phyloP scores from a whole-genome alignment of 768 basidiomycete species.

The Dacryopinax spathularia region DNA sequence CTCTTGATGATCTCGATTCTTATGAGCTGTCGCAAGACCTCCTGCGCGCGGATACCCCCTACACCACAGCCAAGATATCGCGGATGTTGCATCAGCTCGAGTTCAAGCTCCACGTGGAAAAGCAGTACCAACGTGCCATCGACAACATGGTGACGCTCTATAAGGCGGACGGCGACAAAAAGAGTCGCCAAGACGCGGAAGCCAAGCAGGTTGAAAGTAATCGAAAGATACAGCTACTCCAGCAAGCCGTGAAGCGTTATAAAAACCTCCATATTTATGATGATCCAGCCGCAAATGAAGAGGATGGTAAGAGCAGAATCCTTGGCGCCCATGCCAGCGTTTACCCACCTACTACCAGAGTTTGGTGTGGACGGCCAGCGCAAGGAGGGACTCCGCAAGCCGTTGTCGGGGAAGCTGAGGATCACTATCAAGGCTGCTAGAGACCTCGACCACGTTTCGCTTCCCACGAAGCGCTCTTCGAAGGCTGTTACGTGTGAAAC shows the following conservation, averaged over 20 bases:
- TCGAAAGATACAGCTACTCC: slow-evolving; percentile 86
- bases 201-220: slow-evolving; percentile 89
- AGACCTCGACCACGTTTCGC: slow-evolving; percentile 87
- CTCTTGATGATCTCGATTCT: not conserved
- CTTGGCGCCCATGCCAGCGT: not conserved
- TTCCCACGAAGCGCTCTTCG: slow-evolving; percentile 52
- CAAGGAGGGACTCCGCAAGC: slow-evolving; percentile 87
- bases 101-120: slow-evolving; percentile 96
- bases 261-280: slow-evolving; percentile 91
- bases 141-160: slow-evolving; percentile 98
- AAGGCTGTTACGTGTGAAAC: slow-evolving; percentile 74
- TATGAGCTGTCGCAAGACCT: slow-evolving; percentile 41
- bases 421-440: slow-evolving; percentile 80
- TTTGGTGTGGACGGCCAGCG: slow-evolving; percentile 64
- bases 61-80: slow-evolving; percentile 91
- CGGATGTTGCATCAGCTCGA: slow-evolving; percentile 97
- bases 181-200: slow-evolving; percentile 82
- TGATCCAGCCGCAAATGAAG: slow-evolving; percentile 46
- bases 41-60: slow-evolving; percentile 93
- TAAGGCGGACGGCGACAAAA: slow-evolving; percentile 93
- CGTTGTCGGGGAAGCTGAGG: slow-evolving; percentile 80
- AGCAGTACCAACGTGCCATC: slow-evolving; percentile 94
- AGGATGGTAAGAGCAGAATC: slow-evolving; percentile 46
- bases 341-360: slow-evolving; percentile 15
- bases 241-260: slow-evolving; percentile 85